phyloP scores from a whole-genome alignment of 1,284 basidiomycete species.

The Irpex lacteus region DNA sequence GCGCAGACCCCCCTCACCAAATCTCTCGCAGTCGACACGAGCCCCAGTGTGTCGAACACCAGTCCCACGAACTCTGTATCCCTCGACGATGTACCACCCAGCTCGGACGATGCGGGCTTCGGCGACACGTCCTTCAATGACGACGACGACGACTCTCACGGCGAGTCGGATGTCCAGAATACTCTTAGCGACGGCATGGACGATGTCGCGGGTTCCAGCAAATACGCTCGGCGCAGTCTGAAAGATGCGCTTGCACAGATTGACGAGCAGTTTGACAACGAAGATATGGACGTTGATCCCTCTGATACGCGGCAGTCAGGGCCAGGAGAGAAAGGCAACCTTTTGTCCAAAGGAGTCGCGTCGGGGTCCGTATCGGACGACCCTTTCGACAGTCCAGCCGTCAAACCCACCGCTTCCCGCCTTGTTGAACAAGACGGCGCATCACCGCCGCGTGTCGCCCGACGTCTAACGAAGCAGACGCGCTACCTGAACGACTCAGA shows the following conservation, averaged over 20 bases:
- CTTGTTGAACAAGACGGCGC: not conserved
- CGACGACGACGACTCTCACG: conserved; percentile 29
- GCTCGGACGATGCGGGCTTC: conserved; percentile 11
- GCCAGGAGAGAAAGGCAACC: not conserved
- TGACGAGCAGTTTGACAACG: conserved; percentile 8
- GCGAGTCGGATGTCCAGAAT: conserved; percentile 16
- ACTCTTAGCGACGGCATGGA: conserved; percentile 18
- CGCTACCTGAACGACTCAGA: conserved; percentile 10
- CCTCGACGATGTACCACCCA: conserved; percentile 14
- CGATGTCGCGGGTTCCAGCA: conserved; percentile 6
- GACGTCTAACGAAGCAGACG: not conserved
- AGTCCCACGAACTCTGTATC: conserved; percentile 10
- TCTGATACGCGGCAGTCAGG: not conserved
- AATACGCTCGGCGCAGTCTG: not conserved
- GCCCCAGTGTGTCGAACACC: conserved; percentile 8
- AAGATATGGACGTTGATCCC: conserved; percentile 1
- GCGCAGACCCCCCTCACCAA: conserved; percentile 28
- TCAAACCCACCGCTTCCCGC: not conserved
- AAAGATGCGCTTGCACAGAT: conserved; percentile 8
- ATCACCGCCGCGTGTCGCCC: not conserved
- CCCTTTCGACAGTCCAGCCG: not conserved
- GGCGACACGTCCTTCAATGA: conserved; percentile 7
- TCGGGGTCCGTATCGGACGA: not conserved
- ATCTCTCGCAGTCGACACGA: conserved; percentile 17
- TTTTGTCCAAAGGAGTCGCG: conserved; percentile 5